Conservation (phyloP, 768 basidiomycete genomes). For the Amanita jacksonii region DNA sequence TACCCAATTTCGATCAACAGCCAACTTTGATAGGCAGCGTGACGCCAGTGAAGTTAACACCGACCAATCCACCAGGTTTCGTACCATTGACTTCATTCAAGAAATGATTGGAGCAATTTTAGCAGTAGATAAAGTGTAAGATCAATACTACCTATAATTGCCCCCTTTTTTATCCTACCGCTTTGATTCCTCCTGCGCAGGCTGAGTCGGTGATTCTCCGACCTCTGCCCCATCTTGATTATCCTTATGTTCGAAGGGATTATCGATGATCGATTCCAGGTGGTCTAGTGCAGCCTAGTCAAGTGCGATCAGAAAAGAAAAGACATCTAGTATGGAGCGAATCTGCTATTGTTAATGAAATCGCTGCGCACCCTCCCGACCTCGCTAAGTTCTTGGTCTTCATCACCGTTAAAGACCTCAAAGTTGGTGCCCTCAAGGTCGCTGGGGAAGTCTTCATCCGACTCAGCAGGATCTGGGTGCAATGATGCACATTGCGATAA, state of each 20-base stretch:
- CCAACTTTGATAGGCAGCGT: conserved; percentile 12
- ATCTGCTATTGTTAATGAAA: conserved; percentile 71
- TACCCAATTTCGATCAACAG: conserved; percentile 34
- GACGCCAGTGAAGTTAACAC: conserved; percentile 6
- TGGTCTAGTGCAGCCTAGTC: conserved; percentile 70
- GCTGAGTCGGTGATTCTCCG: background rate
- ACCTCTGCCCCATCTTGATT: background rate
- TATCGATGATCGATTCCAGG: conserved; percentile 72
- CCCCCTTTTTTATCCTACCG: too few relatives aligned
- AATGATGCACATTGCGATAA: conserved; percentile 78
- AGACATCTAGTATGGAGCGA: conserved; percentile 71
- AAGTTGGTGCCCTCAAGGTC: conserved; percentile 44
- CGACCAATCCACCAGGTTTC: conserved; percentile 8
- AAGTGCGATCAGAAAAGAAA: conserved; percentile 16
- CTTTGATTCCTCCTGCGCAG: background rate
- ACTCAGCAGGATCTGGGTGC: conserved; percentile 57
- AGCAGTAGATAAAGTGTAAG: background rate
- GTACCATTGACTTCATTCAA: conserved; percentile 7
- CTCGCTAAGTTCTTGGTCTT: conserved; percentile 68
- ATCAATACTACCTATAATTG: too few relatives aligned
- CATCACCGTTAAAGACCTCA: conserved; percentile 45
- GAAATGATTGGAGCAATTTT: conserved; percentile 6
- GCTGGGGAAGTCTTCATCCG: conserved; percentile 46
- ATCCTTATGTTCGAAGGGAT: conserved; percentile 27
- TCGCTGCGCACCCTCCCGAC: conserved; percentile 92